Conservation (phyloP, 225 moss, liverwort and hornwort genomes). For the Climacium dendroides region DNA sequence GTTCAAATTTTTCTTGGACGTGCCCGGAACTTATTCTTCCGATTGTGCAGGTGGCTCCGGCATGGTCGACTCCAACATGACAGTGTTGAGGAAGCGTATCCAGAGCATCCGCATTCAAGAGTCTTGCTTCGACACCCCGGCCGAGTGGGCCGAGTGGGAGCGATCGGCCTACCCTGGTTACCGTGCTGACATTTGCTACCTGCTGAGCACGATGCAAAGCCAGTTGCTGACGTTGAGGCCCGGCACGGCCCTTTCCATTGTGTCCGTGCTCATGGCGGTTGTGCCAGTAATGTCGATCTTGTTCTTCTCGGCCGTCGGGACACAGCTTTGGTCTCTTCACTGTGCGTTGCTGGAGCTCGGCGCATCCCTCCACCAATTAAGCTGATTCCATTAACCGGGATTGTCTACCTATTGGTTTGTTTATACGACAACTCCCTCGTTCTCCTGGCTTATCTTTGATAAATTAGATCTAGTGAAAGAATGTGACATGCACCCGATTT, state of each 20-base stretch:
- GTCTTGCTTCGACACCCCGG: conserved; percentile 32
- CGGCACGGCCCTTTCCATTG: conserved; percentile 33
- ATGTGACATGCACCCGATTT: background rate
- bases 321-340: conserved; percentile 56
- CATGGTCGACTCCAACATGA: conserved; percentile 77
- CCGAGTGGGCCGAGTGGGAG: conserved; percentile 91
- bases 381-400: background rate
- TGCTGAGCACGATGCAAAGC: conserved; percentile 55
- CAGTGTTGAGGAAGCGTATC: conserved; percentile 70
- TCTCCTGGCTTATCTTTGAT: background rate
- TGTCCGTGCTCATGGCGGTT: conserved; percentile 46
- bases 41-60: conserved; percentile 39
- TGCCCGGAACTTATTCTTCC: background rate
- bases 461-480: background rate
- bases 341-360: conserved; percentile 34
- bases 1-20: background rate
- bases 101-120: conserved; percentile 67
- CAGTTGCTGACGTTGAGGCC: conserved; percentile 61
- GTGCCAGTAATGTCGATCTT: conserved; percentile 60
- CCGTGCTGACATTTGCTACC: conserved; percentile 53
- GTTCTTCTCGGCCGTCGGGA: conserved; percentile 40
- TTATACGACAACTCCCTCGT: background rate
- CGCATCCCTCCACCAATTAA: conserved; percentile 4
- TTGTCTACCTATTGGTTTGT: background rate
- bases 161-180: conserved; percentile 61